Conservation (phyloP, 768 basidiomycete genomes). For the Hypsizygus marmoreus region DNA sequence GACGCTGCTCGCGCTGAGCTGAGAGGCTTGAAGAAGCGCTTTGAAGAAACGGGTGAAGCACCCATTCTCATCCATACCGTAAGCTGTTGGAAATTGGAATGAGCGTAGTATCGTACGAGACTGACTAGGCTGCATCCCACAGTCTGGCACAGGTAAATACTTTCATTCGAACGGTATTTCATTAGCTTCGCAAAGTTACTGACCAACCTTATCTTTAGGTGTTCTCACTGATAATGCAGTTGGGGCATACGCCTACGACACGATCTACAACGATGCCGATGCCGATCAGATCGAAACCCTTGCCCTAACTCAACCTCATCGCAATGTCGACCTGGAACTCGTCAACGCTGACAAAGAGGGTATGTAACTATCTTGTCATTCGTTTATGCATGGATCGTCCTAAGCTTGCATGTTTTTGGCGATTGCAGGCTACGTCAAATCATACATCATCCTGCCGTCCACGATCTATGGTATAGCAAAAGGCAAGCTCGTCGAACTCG, state of each 20-base stretch:
- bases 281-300: conserved; percentile 45
- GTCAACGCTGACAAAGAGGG: conserved; percentile 49
- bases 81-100: conserved; percentile 25
- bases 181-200: too few species aligned
- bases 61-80: conserved; percentile 67
- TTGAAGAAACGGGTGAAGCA: conserved; percentile 39
- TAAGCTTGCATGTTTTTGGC: background rate
- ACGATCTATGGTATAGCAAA: conserved; percentile 26
- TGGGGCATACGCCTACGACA: conserved; percentile 39
- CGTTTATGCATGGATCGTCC: background rate
- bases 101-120: background rate
- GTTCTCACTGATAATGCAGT: conserved; percentile 43
- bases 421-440: conserved; percentile 22
- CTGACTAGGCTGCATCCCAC: background rate
- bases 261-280: conserved; percentile 50
- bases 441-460: conserved; percentile 27
- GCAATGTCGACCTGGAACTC: conserved; percentile 48
- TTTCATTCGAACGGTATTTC: too few species aligned
- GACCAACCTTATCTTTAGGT: too few species aligned
- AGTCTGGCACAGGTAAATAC: conserved; percentile 62
- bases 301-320: conserved; percentile 42
- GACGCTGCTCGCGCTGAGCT: conserved; percentile 47
- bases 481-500: conserved; percentile 28
- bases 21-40: conserved; percentile 50
- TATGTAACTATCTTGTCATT: too few species aligned